phyloP scores from a whole-genome alignment of 2,329 filamentous ascomycete species.

The Botrytis paeoniae region DNA sequence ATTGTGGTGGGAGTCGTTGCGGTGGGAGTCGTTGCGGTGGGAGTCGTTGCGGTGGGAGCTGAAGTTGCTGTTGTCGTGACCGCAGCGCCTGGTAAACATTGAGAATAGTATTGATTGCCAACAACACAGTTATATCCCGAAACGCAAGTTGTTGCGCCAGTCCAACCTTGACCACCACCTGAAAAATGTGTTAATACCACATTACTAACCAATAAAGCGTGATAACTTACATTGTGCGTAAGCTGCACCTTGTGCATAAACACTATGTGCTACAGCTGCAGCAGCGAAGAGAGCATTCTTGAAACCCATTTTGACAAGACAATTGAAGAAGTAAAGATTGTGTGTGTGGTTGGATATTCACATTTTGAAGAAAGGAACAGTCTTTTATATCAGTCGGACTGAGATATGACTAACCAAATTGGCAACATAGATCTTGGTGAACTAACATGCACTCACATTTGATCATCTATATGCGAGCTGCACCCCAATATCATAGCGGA shows the following conservation, averaged over 20 bases:
- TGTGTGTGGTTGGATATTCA: neutral
- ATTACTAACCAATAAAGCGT: neutral
- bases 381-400: constrained; percentile 12
- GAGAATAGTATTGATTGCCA: constrained; percentile 33
- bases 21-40: constrained; percentile 21
- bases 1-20: constrained; percentile 21
- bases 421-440: neutral
- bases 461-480: neutral
- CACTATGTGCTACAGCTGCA: constrained; percentile 35
- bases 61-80: constrained; percentile 26
- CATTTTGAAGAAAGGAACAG: neutral
- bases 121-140: constrained; percentile 33
- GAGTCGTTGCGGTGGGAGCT: constrained; percentile 21
- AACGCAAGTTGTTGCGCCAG: constrained; percentile 33
- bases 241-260: constrained; percentile 30
- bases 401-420: neutral
- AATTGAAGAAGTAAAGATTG: constrained; percentile 16
- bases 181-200: neutral
- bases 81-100: constrained; percentile 33
- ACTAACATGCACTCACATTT: neutral
- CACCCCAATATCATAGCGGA: constrained; percentile 22
- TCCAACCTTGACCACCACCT: constrained; percentile 35
- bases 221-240: constrained; percentile 34
- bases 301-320: constrained; percentile 29
- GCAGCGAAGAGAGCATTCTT: constrained; percentile 33